Evolutionary conservation across 257 asterid genomes (phyloP).

Genomic region (Penstemon barbatus): DNA sequence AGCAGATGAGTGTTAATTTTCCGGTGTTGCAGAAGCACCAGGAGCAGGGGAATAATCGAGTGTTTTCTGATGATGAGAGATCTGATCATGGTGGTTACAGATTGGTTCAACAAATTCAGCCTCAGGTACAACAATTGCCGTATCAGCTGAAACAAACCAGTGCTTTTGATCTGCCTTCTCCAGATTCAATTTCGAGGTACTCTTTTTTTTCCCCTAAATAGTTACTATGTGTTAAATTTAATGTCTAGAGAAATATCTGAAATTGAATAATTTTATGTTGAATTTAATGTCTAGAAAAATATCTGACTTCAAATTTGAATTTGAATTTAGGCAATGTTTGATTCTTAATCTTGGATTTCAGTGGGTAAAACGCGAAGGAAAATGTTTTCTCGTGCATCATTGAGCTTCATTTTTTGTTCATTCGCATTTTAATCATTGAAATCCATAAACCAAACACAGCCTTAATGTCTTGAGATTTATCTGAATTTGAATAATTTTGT

Average conservation of each 20-base stretch:
- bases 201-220: neutral
- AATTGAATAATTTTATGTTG: neutral
- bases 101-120: slow-evolving; percentile 48
- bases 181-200: slow-evolving; percentile 92
- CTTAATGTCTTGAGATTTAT: too few species aligned
- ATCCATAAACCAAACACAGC: too few species aligned
- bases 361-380: too few species aligned
- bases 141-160: neutral
- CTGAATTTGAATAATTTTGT: neutral
- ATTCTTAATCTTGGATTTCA: too few species aligned
- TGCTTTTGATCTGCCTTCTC: slow-evolving; percentile 49
- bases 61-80: slow-evolving; percentile 75
- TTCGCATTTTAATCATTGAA: too few species aligned
- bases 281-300: too few species aligned
- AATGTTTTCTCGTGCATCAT: too few species aligned
- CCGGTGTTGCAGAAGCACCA: too few species aligned
- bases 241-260: slow-evolving; percentile 26
- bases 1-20: slow-evolving; percentile 41
- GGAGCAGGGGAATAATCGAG: slow-evolving; percentile 53
- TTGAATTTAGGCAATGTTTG: too few species aligned
- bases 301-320: too few species aligned
- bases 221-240: neutral
- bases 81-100: slow-evolving; percentile 71
- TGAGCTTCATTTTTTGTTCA: too few species aligned
- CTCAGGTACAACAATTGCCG: slow-evolving; percentile 48